Evolutionary conservation across 2,329 filamentous ascomycete species (phyloP).

Genomic region (Aspergillus sp.): DNA sequence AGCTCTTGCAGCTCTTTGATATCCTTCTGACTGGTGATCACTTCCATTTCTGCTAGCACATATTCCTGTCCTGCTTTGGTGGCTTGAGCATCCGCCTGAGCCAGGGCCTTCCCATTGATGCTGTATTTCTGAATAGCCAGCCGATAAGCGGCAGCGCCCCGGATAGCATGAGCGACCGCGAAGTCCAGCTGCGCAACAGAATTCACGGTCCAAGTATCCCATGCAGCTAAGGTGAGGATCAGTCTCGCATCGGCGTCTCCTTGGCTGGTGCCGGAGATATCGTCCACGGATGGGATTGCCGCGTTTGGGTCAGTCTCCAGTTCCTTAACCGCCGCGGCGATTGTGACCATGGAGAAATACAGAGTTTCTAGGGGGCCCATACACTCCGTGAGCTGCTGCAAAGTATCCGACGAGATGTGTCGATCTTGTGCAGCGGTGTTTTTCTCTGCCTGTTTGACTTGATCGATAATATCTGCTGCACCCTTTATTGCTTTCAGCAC

Average conservation of each 20-base stretch:
- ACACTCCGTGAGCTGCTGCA: background rate
- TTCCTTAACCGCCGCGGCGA: background rate
- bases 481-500: background rate
- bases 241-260: background rate
- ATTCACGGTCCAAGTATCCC: slow-evolving; percentile 2
- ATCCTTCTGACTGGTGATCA: no score
- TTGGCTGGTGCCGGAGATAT: background rate
- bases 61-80: no score
- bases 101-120: no score
- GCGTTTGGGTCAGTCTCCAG: background rate
- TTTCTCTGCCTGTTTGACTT: background rate
- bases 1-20: no score
- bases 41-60: no score
- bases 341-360: background rate
- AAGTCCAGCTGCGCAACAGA: background rate
- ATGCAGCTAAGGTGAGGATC: background rate
- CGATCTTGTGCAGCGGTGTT: background rate
- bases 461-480: background rate
- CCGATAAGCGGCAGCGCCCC: no score
- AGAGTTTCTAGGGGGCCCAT: background rate
- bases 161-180: no score
- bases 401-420: background rate
- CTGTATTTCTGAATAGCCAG: no score
- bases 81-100: no score
- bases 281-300: background rate